phyloP scores from a whole-genome alignment of 441 rosid genomes.

The Adansonia gregorii region DNA sequence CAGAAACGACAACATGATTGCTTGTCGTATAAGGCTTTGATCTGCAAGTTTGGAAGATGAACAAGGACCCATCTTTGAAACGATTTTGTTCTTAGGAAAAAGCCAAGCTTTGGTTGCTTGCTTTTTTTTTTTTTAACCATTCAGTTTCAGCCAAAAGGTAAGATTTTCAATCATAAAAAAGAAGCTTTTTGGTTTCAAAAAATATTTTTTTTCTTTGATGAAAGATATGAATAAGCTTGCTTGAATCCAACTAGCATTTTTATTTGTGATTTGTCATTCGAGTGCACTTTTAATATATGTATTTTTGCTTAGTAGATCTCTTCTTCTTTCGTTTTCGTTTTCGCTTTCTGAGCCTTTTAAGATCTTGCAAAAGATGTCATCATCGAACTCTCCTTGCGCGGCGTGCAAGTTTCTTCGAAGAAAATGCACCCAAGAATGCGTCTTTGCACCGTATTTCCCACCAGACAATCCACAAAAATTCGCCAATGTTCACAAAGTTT shows the following conservation, averaged over 20 bases:
- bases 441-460: conserved; percentile 91
- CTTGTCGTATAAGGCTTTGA: conserved; percentile 3
- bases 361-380: conserved; percentile 50
- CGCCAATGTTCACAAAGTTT: conserved; percentile 76
- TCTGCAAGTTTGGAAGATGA: not conserved
- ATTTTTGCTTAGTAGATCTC: conserved; percentile 35
- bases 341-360: not conserved
- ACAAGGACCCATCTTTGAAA: not conserved
- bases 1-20: not conserved
- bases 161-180: not conserved
- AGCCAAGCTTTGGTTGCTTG: not conserved
- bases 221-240: conserved; percentile 33
- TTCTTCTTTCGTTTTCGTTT: not conserved
- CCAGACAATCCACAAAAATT: conserved; percentile 88
- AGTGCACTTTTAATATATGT: conserved; percentile 21
- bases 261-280: conserved; percentile 30
- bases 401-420: conserved; percentile 84
- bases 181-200: conserved; percentile 13
- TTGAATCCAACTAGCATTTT: conserved; percentile 29
- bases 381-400: conserved; percentile 90
- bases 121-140: not conserved
- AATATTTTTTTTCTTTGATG: not conserved
- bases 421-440: conserved; percentile 91
- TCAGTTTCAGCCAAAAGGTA: conserved; percentile 2
- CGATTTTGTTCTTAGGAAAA: not conserved